These are phyloP conservation scores for Arabidopsis suecica DNA, from an alignment of 345 rosid genomes.

Conservation along the genomic window DNA sequence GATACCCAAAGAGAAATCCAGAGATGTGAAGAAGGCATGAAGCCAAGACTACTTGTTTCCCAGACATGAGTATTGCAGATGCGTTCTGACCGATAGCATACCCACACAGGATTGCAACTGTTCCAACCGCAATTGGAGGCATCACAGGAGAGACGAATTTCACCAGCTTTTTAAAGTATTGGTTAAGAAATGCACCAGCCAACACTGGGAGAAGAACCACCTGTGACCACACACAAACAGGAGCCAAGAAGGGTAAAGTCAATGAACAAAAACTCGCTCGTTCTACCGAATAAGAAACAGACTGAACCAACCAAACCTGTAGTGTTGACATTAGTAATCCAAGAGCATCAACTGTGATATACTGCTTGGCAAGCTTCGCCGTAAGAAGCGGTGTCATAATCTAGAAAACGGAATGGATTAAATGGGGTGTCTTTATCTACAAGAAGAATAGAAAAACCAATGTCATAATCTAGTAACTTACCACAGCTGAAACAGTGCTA, in stretches of 20 bases:
- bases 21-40: conserved; percentile 72
- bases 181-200: conserved; percentile 80
- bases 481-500: conserved; percentile 91
- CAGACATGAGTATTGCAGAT: conserved; percentile 74
- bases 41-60: conserved; percentile 73
- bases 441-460: conserved; percentile 9
- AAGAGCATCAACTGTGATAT: conserved; percentile 79
- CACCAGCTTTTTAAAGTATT: conserved; percentile 72
- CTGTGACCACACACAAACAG: conserved; percentile 42
- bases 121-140: conserved; percentile 85
- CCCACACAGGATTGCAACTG: conserved; percentile 82
- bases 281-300: conserved; percentile 22
- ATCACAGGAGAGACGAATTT: conserved; percentile 77
- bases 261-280: background rate
- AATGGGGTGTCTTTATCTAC: conserved; percentile 6
- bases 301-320: conserved; percentile 56
- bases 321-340: conserved; percentile 74
- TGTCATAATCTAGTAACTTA: conserved; percentile 45
- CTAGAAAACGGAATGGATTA: conserved; percentile 48
- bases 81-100: conserved; percentile 80
- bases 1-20: conserved; percentile 90
- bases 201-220: conserved; percentile 91
- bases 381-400: conserved; percentile 92
- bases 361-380: conserved; percentile 84
- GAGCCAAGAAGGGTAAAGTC: background rate